phyloP scores from a whole-genome alignment of 257 asterid species.

The Fraxinus americana region DNA sequence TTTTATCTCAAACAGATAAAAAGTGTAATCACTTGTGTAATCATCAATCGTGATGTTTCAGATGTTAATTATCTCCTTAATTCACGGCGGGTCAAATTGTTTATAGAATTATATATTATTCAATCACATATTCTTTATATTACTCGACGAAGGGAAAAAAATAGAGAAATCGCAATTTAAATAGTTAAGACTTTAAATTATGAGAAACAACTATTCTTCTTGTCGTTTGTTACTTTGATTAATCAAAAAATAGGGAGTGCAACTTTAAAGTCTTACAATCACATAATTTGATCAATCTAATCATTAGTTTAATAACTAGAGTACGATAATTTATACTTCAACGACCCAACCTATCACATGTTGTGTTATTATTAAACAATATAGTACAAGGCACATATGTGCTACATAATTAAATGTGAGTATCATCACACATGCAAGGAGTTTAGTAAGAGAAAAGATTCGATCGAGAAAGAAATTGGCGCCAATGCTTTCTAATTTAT shows the following conservation, averaged over 20 bases:
- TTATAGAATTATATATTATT: not conserved
- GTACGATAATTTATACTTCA: not conserved
- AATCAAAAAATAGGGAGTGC: not conserved
- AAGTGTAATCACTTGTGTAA: not conserved
- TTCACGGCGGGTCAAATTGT: not conserved
- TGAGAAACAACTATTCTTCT: not conserved
- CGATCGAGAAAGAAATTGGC: not conserved
- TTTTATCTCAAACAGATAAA: not conserved
- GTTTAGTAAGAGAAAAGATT: not conserved
- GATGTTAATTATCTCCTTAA: slow-evolving; percentile 3
- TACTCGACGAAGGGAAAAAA: not conserved
- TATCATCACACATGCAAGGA: not conserved
- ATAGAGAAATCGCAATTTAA: not conserved
- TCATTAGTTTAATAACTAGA: too few species aligned
- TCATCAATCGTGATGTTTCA: not conserved
- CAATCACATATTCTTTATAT: not conserved
- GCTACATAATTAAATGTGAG: not conserved
- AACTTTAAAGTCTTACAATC: not conserved
- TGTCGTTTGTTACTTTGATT: not conserved
- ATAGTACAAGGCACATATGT: not conserved
- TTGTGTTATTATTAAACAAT: not conserved
- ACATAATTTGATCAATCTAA: not conserved
- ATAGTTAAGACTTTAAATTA: too few species aligned
- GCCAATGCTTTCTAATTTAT: not conserved
- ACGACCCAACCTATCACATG: not conserved